Conservation (phyloP, 2,329 filamentous ascomycete genomes). For the Fusarium sp. region DNA sequence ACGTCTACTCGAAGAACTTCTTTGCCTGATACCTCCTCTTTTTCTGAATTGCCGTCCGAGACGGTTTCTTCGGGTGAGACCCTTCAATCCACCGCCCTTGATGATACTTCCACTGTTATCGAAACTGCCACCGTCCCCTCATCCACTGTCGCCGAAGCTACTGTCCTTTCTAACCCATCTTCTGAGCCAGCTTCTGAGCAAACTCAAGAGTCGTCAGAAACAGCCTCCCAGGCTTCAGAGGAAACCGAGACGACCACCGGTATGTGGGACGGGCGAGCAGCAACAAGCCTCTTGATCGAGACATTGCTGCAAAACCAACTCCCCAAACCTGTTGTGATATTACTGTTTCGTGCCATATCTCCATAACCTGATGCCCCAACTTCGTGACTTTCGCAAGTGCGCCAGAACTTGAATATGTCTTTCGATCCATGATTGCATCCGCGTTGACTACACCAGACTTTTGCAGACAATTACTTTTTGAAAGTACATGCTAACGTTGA, state of each 20-base stretch:
- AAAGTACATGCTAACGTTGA: constrained; percentile 21
- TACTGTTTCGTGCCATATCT: constrained; percentile 25
- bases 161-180: constrained; percentile 9
- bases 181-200: constrained; percentile 25
- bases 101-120: constrained; percentile 29
- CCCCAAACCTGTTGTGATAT: constrained; percentile 38
- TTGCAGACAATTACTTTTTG: not conserved
- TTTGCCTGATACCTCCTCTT: constrained; percentile 47
- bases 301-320: constrained; percentile 21
- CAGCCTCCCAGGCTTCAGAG: constrained; percentile 31
- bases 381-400: constrained; percentile 43
- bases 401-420: constrained; percentile 11
- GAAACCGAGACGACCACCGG: constrained; percentile 43
- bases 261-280: constrained; percentile 48
- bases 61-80: constrained; percentile 46
- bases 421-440: constrained; percentile 10
- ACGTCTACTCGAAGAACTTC: constrained; percentile 49
- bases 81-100: constrained; percentile 34
- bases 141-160: constrained; percentile 19
- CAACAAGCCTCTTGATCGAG: constrained; percentile 21
- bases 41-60: constrained; percentile 47
- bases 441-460: constrained; percentile 22
- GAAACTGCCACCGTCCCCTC: constrained; percentile 24
- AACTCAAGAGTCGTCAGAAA: constrained; percentile 20
- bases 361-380: constrained; percentile 5